phyloP scores from a whole-genome alignment of 352 stramenopile genomes.

The Phytophthora cactorum region DNA sequence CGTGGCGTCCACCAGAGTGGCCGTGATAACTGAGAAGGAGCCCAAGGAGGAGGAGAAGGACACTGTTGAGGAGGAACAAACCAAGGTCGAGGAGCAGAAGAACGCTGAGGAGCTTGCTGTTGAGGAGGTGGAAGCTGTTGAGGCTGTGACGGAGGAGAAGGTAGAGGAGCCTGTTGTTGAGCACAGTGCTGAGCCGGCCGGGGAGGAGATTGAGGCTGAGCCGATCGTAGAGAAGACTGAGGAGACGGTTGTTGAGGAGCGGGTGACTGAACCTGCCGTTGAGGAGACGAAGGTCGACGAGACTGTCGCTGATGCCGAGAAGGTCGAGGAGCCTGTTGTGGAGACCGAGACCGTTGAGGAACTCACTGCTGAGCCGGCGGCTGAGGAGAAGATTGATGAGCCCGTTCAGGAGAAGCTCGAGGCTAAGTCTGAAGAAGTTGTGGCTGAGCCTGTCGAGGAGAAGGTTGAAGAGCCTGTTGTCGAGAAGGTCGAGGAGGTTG shows the following conservation, averaged over 20 bases:
- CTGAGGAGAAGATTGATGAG: not conserved
- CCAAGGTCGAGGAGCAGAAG: slow-evolving; percentile 1
- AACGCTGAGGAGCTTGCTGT: not conserved
- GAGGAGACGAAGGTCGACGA: slow-evolving; percentile 1
- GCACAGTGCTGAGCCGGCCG: not conserved
- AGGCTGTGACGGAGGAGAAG: not conserved
- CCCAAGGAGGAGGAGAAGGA: slow-evolving; percentile 2
- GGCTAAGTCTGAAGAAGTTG: not conserved
- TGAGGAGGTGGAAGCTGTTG: slow-evolving; percentile 1
- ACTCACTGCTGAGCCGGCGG: not conserved
- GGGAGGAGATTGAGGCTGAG: not conserved
- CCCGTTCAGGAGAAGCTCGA: not conserved
- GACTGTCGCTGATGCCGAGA: not conserved
- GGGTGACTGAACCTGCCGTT: not conserved
- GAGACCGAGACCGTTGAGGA: not conserved
- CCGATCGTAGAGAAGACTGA: not conserved
- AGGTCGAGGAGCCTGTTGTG: not conserved
- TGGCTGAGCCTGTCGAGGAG: slow-evolving; percentile 6
- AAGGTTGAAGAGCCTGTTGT: not conserved
- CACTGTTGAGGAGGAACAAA: too few species aligned
- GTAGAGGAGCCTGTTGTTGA: slow-evolving; percentile 2
- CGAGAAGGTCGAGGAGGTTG: not conserved
- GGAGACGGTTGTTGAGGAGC: slow-evolving; percentile 1
- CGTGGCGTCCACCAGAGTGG: slow-evolving; percentile 25
- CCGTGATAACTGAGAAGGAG: slow-evolving; percentile 3